phyloP scores from a whole-genome alignment of 176 grass and related monocot genomes.

The Stipa capillata region DNA sequence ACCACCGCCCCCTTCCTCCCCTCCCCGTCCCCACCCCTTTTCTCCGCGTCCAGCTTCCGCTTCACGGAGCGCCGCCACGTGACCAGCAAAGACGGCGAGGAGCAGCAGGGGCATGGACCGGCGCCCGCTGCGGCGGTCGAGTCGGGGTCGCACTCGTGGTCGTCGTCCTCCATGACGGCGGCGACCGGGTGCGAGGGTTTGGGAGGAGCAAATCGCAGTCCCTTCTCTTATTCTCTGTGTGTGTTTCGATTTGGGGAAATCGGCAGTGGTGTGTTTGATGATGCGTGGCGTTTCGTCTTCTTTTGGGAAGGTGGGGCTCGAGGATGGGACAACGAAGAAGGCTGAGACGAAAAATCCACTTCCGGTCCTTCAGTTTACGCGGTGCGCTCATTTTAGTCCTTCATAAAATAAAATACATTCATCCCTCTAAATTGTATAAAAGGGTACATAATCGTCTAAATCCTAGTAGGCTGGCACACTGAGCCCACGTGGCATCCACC shows the following conservation, averaged over 20 bases:
- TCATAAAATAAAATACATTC: too few relatives aligned
- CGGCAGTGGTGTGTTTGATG: not conserved
- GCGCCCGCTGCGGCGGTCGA: not conserved
- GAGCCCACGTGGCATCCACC: too few relatives aligned
- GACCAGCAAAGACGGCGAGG: slow-evolving; percentile 2
- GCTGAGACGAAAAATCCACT: too few relatives aligned
- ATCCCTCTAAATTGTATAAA: too few relatives aligned
- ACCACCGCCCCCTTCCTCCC: not conserved
- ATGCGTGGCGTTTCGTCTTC: not conserved
- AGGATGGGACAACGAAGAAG: slow-evolving; percentile 9
- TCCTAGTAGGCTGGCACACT: too few relatives aligned
- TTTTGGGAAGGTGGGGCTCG: slow-evolving; percentile 8
- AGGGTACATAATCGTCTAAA: too few relatives aligned
- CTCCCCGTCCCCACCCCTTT: not conserved
- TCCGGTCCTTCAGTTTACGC: slow-evolving; percentile 68
- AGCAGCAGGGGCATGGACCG: slow-evolving; percentile 44
- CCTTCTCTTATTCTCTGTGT: not conserved
- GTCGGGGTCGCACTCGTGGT: slow-evolving; percentile 1
- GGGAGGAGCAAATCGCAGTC: slow-evolving; percentile 7
- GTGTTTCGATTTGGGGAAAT: slow-evolving; percentile 23
- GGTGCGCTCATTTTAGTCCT: too few relatives aligned
- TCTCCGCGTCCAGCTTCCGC: slow-evolving; percentile 40
- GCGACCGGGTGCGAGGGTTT: not conserved
- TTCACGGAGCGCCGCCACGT: slow-evolving; percentile 70
- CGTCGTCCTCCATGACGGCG: slow-evolving; percentile 33